Base-by-base conservation (phyloP, 1,284 basidiomycete genomes). In the Ustilago cynodontis region DNA sequence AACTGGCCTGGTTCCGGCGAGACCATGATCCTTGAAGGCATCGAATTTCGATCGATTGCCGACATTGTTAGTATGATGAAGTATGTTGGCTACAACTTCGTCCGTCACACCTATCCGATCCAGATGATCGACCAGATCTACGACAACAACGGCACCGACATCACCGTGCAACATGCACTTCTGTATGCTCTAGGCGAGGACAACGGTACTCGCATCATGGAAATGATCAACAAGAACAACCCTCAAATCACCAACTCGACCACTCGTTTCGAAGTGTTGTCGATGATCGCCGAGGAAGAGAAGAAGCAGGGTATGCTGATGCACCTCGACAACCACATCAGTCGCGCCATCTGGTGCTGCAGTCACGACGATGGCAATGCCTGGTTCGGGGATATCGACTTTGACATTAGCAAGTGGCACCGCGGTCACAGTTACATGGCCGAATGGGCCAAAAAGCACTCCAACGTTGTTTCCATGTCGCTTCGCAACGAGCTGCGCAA, bases 111-210 rank as follows among this genome's bases (percentile, higher is more conserved):
- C 14, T 77, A 72, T 45, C 54, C 74, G 1, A 77, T 77, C 37
- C 59, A 77, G 63, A 71, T 77, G 69, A 65, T 77, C 62, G 74
- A 77, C 55, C 62, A 77, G 65, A 72, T 77, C 69, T 77, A 77
- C 54, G 69, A 71, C 14, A 71, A 71, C 54, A 45, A 58, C 20
- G 69, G 69, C 16, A 43, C 41, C 14, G 74, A 77, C 51, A 58
- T 77, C 47, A 65, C 68, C 10, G 53, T 77, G 2, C 45, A 65
- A n/a, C 37, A 55, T 16, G 54, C 74, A 0, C 47, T 77, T 22
- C 39, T 65, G 10, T 50, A 65, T 13, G 74, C 59, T 14, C 53
- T 77, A 14, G 74, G 69, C 20, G 24, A 58, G 20, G 52, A 52
- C 8, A 72, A 77, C 47, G 74, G 65, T n/a, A 77, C 69, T 8